Evolutionary conservation across 164 flowering plant species (phyloP), one percentile per base, ranked within the genome.

Genomic region (Nelumbo lutea): DNA sequence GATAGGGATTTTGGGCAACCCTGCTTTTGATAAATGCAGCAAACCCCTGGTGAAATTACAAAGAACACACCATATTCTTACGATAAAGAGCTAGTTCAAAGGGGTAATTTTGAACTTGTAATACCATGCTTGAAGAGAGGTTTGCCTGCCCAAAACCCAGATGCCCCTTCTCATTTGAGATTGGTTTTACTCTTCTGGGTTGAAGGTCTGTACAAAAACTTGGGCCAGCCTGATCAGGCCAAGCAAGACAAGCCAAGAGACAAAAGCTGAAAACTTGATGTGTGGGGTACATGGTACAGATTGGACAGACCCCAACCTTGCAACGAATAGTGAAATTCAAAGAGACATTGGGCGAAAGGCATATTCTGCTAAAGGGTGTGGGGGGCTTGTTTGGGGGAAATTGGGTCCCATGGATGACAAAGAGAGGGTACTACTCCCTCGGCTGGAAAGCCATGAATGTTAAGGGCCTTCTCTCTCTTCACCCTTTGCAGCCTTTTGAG

Each of bases 401-500:
- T 8, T 59, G 62, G 61, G 62, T 59, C 62, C 43, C 62, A 39
- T 38, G 9, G 43, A 59, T 59, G 62, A 59, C 58, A 39, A 40
- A 39, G 38, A 39, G 38, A 50, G 11, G 53, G 53, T 2, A 50
- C 13, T 10, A 38, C 43, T 5, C 40, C 39, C 40, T 58, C 60
- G 27, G 62, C 42, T 39, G 62, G 62, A 59, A 59, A 59, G 62
- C 40, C 6, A 13, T 9, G 43, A 43, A 6, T 0, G 43, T 59
- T 6, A 7, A 59, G 10, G 42, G 3, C 58, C n/a, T 59, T 39
- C 62, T 7, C 62, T 59, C 42, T 6, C 13, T 58, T 15, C 40
- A 59, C 62, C 62, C 8, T 39, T 40, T 59, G 62, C 62, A 59
- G 62, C 62, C 62, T 59, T 59, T 39, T 38, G 62, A 59, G 9